Evolutionary conservation across 2,329 filamentous ascomycete species (phyloP), one percentile per base, ranked within the genome.

Genomic region (Diaporthe helianthi): DNA sequence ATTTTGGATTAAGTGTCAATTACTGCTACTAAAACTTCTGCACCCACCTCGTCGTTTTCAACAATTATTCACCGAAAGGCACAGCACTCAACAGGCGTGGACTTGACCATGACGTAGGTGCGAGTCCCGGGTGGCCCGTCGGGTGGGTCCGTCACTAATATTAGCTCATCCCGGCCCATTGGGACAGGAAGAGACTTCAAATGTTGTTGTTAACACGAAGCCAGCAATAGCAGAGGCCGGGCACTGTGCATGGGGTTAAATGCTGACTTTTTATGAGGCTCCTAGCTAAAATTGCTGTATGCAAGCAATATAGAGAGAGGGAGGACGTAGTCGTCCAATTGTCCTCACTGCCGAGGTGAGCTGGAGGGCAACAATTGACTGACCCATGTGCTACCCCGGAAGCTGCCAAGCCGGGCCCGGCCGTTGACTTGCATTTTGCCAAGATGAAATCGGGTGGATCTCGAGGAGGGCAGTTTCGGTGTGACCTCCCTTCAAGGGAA

Each of bases 361-460:
- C 4, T 5, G 5, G 8, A 38, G 12, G 8, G 33, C n/a, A 24
- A 26, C 4, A 15, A 38, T 15, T 38, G 24, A 17, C 19, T 38
- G 24, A 17, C 19, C 19, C 15, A 7, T n/a, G 9, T 46, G 19
- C 44, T 17, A 47, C 38, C 15, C 51, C 15, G 6, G n/a, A 26
- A 24, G 17, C 7, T 38, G 65, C 65, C 52, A 67, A 67, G 65
- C 41, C 65, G 65, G 65, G 41, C 44, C 46, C 19, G 29, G 54
- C 52, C 65, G 52, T 24, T 47, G 53, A 47, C 26, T 24, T 49
- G 65, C 52, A 47, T 54, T 19, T 13, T 49, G 54, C 38, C 46
- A 47, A 58, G 65, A 33, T 63, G 58, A 63, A 49, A 63, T 63
- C 58, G 44, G 29, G 58, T 63, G 58, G 58, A 33, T 33, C 58